Base-by-base conservation (phyloP, 1,284 basidiomycete genomes). In the Apiotrichum gamsii region DNA sequence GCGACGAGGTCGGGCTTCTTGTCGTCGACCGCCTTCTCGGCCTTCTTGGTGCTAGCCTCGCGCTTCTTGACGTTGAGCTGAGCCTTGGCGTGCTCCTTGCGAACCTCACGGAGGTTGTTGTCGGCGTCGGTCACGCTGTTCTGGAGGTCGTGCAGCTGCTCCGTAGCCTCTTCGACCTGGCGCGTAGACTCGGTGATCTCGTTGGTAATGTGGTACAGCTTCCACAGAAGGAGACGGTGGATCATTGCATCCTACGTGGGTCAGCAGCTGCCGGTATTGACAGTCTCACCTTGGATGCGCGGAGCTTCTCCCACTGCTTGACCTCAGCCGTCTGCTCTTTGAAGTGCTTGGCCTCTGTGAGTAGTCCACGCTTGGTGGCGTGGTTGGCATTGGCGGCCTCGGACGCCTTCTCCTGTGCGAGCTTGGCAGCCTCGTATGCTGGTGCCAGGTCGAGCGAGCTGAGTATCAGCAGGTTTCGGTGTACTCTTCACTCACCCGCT, bases 291-390 rank as follows among this genome's bases (percentile, higher is more conserved):
- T 65, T 69, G 77, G 93, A 82, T 43, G 82, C 74, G 59, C 82
- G 81, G 8, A 97, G 75, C 15, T 76, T 76, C 67, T 94, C 85
- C 63, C 93, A 97, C 40, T 85, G 80, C 61, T 90, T 87, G 4
- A 90, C 89, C 68, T 98, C 95, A 15, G 80, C 82, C 69, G 93
- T 93, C 74, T 97, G 94, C 70, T 97, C 91, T 71, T 90, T 90
- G 74, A 95, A 97, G 62, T 94, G 90, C 72, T 90, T 93, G 59
- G 95, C 93, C 72, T 99, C 95, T 3, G 87, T 87, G 6, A 90
- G 81, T 61, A 98, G 93, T 10, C 89, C 88, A 47, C 91, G 79
- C 40, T 94, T 82, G 70, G 94, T 94, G 20, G 85, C 86, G 67
- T 93, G 95, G 68, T 93, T 93, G 73, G 87, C 85, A 1, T 90